These are phyloP conservation scores for Russula sp. DNA, from an alignment of 768 basidiomycete genomes.

Conservation along the genomic window DNA sequence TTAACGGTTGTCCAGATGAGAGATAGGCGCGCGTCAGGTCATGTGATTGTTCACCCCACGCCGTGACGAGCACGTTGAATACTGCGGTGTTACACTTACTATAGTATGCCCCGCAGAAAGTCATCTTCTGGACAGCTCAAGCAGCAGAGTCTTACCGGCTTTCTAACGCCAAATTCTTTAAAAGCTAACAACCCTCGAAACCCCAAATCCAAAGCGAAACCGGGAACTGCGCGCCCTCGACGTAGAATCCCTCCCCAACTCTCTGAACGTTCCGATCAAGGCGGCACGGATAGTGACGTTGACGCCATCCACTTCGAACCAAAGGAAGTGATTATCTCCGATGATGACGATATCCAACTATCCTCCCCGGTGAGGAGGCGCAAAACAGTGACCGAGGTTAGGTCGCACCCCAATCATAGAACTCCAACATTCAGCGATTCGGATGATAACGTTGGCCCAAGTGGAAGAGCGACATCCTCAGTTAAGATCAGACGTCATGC, in stretches of 20 bases:
- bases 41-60: background rate
- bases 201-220: constrained; percentile 2
- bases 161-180: constrained; percentile 10
- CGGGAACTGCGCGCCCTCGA: background rate
- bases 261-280: background rate
- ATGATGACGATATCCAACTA: constrained; percentile 31
- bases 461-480: constrained; percentile 3
- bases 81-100: too few relatives aligned
- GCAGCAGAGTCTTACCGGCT: constrained; percentile 17
- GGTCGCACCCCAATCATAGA: background rate
- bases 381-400: constrained; percentile 29
- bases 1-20: too few relatives aligned
- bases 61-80: background rate
- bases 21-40: background rate
- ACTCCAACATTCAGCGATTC: constrained; percentile 10
- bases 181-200: constrained; percentile 4
- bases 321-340: constrained; percentile 26
- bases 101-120: constrained; percentile 22
- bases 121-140: background rate
- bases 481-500: background rate
- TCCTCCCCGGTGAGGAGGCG: constrained; percentile 31
- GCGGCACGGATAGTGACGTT: constrained; percentile 41
- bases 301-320: constrained; percentile 53
- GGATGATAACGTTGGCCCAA: constrained; percentile 11
- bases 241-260: background rate